Evolutionary conservation across 2,329 filamentous ascomycete species (phyloP), one percentile per base, ranked within the genome.

Genomic region (Aspergillus pseudonomiae): DNA sequence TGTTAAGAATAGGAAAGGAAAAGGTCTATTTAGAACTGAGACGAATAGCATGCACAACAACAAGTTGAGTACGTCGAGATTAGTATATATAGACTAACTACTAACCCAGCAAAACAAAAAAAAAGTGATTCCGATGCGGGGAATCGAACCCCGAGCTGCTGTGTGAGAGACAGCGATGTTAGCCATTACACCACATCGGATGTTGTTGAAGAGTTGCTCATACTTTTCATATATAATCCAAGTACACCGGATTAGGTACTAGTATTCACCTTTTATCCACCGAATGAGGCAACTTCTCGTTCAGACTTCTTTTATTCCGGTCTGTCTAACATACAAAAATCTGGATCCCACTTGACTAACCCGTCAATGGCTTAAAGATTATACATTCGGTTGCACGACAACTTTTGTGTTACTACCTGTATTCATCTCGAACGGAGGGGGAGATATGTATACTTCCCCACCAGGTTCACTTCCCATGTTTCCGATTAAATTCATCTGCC

Each of bases 401-500:
- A 12, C 4, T 12, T 46, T 46, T 12, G 11, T 14, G 43, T 11
- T 26, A 21, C 19, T 10, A 5, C 7, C 11, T 21, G n/a, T 21
- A 43, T 19, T 11, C 7, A 19, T 10, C 3, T 11, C n/a, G 19
- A 43, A 21, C n/a, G 19, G 41, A 11, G 9, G 48, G 9, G 12
- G n/a, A 34, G 19, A 21, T 32, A 52, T 52, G 11, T 52, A 52
- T 24, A 48, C 45, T 28, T 2, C 7, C 2, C 4, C 45, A 1
- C 12, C 6, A 28, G 7, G 28, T 14, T 58, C 45, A 62, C 28
- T 43, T 43, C 19, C 68, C 67, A 60, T 70, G 65, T 32, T 77
- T 73, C 58, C 72, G 71, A 61, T 83, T 83, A 53, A 81, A 82
- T 36, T 76, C 75, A 65, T 83, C 78, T 14, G 76, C 76, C 60